Conservation (phyloP, 306 rosid genomes). For the Vicia sativa region DNA sequence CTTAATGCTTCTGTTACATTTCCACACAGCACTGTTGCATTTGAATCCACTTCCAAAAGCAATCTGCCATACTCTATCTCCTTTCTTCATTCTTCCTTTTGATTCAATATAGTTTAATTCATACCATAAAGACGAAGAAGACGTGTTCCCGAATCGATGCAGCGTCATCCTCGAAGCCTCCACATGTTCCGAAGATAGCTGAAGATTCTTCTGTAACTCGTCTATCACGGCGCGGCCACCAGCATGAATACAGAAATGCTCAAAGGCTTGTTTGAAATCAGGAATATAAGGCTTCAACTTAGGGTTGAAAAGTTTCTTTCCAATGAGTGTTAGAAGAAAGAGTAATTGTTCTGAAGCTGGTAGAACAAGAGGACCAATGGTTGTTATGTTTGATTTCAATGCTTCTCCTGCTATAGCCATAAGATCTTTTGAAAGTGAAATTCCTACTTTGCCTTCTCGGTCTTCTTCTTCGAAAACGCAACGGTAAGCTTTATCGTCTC, state of each 20-base stretch:
- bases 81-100: slow-evolving; percentile 77
- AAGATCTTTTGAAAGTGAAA: slow-evolving; percentile 71
- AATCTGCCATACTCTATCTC: slow-evolving; percentile 82
- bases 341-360: slow-evolving; percentile 86
- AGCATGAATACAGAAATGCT: slow-evolving; percentile 51
- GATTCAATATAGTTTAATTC: slow-evolving; percentile 73
- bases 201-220: slow-evolving; percentile 81
- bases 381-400: slow-evolving; percentile 76
- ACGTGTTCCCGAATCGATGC: slow-evolving; percentile 86
- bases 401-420: slow-evolving; percentile 96
- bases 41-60: slow-evolving; percentile 59
- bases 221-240: slow-evolving; percentile 79
- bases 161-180: slow-evolving; percentile 90
- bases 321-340: slow-evolving; percentile 65
- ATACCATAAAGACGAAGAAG: slow-evolving; percentile 87
- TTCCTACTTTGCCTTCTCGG: slow-evolving; percentile 76
- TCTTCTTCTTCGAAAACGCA: slow-evolving; percentile 82
- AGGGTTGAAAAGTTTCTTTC: slow-evolving; percentile 65
- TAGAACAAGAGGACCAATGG: slow-evolving; percentile 84
- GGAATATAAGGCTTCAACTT: slow-evolving; percentile 93
- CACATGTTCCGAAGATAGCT: slow-evolving; percentile 75
- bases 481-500: slow-evolving; percentile 66
- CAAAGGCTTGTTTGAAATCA: slow-evolving; percentile 82
- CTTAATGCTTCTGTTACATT: slow-evolving; percentile 61
- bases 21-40: slow-evolving; percentile 85